Evolutionary conservation across 2,329 filamentous ascomycete genomes (phyloP), one percentile per base, ranked within the genome.

Genomic region (Erysiphe pulchra): DNA sequence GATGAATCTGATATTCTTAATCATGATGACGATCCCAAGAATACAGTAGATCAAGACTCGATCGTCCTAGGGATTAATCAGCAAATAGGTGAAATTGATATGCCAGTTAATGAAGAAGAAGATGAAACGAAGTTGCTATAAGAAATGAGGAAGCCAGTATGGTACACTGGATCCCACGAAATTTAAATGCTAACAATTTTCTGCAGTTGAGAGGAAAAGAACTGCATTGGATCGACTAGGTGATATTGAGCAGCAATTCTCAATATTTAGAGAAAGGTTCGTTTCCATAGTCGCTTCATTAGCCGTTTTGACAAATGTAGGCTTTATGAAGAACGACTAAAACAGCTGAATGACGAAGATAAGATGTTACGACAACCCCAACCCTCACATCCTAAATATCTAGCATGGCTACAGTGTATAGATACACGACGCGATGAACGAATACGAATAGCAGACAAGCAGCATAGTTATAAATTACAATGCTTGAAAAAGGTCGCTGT

Each of bases 381-480:
- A 46, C 74, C 74, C n/a, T 79, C 75, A n/a, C 90, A 98, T 58
- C 82, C 84, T 33, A 87, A 93, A 59, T 87, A 86, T 53, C 68
- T 94, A 33, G 81, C 82, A 38, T 92, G 93, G 76, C 77, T 92
- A 59, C 75, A 83, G 58, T 85, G 80, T 57, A 72, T 98, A 46
- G 76, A 92, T 61, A 77, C 80, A 48, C 76, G 87, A 56, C 72
- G 81, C 50, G 75, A 86, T 48, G 78, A 84, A 55, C 92, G 84
- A 61, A 65, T 92, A 45, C 73, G 75, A 50, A 72, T 56, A n/a
- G 81, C 87, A 54, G 71, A 80, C 45, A 75, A 73, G 20, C 72
- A 90, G 52, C 71, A 80, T 51, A 71, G 77, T 49, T 80, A 83
- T 57, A 80, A 82, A 52, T 64, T 81, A 52, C 69, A 80, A 56